These are phyloP conservation scores for Mycosphaerella arachidis DNA, from an alignment of 2,329 filamentous ascomycete species.

Conservation along the genomic window DNA sequence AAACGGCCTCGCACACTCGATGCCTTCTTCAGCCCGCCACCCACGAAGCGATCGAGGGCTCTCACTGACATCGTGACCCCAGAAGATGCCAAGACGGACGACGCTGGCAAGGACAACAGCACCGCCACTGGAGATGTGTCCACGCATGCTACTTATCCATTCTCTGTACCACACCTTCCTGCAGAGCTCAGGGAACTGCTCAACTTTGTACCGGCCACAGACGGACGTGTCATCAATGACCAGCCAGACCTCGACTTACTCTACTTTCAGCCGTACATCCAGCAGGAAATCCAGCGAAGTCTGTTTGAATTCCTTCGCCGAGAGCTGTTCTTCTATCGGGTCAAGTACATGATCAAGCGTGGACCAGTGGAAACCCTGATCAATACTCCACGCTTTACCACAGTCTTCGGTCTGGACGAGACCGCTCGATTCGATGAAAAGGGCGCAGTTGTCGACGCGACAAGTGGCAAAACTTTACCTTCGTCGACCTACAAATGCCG, in stretches of 20 bases:
- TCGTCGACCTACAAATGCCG: slow-evolving; percentile 53
- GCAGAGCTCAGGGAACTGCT: slow-evolving; percentile 39
- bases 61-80: not conserved
- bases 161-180: slow-evolving; percentile 48
- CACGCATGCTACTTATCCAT: slow-evolving; percentile 51
- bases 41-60: slow-evolving; percentile 40
- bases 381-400: slow-evolving; percentile 57
- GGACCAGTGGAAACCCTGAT: slow-evolving; percentile 60
- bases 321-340: slow-evolving; percentile 62
- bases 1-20: slow-evolving; percentile 62
- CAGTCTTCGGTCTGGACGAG: slow-evolving; percentile 58
- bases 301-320: slow-evolving; percentile 67
- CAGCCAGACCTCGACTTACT: slow-evolving; percentile 68
- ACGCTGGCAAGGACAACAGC: slow-evolving; percentile 1
- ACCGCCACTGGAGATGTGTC: slow-evolving; percentile 28
- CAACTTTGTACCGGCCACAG: slow-evolving; percentile 41
- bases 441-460: slow-evolving; percentile 39
- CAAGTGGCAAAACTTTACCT: slow-evolving; percentile 38
- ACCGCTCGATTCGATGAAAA: slow-evolving; percentile 54
- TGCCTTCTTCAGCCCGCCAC: slow-evolving; percentile 58
- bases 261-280: slow-evolving; percentile 71
- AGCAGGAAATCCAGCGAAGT: slow-evolving; percentile 50
- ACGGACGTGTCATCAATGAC: slow-evolving; percentile 57
- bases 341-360: slow-evolving; percentile 57
- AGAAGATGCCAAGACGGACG: not conserved